Conservation (phyloP, 73 alveolate species). For the Paraurostyla sp. region DNA sequence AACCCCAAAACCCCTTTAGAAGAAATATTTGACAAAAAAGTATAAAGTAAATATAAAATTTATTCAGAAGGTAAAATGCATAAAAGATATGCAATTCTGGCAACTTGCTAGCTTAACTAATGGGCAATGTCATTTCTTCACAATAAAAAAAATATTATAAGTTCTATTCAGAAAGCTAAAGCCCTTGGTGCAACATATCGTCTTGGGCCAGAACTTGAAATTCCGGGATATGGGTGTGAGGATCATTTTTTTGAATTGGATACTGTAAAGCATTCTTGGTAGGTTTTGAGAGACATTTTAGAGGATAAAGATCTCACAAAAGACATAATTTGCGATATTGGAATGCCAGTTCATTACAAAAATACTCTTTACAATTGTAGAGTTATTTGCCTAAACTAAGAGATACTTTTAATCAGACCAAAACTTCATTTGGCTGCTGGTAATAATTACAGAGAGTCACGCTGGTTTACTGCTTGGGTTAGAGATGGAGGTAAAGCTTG, state of each 20-base stretch:
- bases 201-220: slow-evolving; percentile 92
- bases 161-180: slow-evolving; percentile 83
- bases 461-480: slow-evolving; percentile 96
- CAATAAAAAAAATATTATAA: slow-evolving; percentile 80
- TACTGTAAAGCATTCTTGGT: slow-evolving; percentile 95
- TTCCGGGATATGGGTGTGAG: slow-evolving; percentile 93
- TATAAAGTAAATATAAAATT: too few species aligned
- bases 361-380: slow-evolving; percentile 90
- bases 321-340: slow-evolving; percentile 89
- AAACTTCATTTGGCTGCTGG: slow-evolving; percentile 91
- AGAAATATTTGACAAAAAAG: too few species aligned
- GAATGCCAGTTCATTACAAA: slow-evolving; percentile 94
- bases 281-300: slow-evolving; percentile 85
- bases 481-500: slow-evolving; percentile 59
- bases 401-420: slow-evolving; percentile 91
- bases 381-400: slow-evolving; percentile 76
- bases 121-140: slow-evolving; percentile 94
- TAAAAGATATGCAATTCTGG: slow-evolving; percentile 54
- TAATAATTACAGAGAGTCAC: slow-evolving; percentile 92
- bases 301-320: slow-evolving; percentile 64
- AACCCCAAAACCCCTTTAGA: too few species aligned
- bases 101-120: slow-evolving; percentile 83
- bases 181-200: slow-evolving; percentile 75
- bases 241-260: slow-evolving; percentile 95
- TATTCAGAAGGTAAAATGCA: too few species aligned